A percentile compares a stretch with the other conserved stretches of the same genome.
Conservation (phyloP, 345 rosid genomes). For the Gossypium turneri region DNA sequence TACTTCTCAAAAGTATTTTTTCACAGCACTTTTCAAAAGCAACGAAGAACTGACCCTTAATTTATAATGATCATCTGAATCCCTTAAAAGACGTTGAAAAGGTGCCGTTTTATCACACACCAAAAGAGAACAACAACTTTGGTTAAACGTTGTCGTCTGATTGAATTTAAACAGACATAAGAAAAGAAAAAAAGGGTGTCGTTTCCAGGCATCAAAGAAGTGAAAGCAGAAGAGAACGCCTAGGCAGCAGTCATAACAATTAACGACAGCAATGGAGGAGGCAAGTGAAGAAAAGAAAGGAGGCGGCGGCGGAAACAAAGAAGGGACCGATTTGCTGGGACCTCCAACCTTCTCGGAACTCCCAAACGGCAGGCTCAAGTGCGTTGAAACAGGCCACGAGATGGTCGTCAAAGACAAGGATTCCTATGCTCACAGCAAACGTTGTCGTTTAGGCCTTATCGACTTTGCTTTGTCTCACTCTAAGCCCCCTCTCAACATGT, state of each 20-base stretch:
- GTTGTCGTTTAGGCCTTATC: slow-evolving; percentile 84
- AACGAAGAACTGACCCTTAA: too few relatives aligned
- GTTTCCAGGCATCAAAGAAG: too few relatives aligned
- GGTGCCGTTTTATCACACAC: too few relatives aligned
- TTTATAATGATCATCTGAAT: too few relatives aligned
- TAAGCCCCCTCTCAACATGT: slow-evolving; percentile 78
- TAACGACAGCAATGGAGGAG: slow-evolving; percentile 17
- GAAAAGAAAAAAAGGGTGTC: neutral
- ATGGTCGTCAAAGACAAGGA: slow-evolving; percentile 59
- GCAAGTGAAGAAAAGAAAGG: slow-evolving; percentile 22
- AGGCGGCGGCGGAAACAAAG: slow-evolving; percentile 21
- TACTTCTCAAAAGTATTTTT: too few relatives aligned
- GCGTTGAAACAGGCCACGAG: slow-evolving; percentile 88
- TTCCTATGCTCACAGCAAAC: slow-evolving; percentile 61
- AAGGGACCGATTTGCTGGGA: slow-evolving; percentile 57
- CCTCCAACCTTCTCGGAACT: slow-evolving; percentile 54
- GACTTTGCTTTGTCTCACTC: slow-evolving; percentile 61
- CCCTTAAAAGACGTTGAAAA: too few relatives aligned
- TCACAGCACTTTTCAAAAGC: too few relatives aligned
- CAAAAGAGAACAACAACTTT: neutral
- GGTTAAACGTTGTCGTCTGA: neutral
- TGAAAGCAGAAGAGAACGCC: neutral
- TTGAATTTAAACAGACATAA: neutral
- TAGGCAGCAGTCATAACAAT: neutral
- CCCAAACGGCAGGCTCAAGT: slow-evolving; percentile 68